Evolutionary conservation across 2,329 filamentous ascomycete species (phyloP), one percentile per base, ranked within the genome.

Genomic region (Microdochium trichocladiopsis): DNA sequence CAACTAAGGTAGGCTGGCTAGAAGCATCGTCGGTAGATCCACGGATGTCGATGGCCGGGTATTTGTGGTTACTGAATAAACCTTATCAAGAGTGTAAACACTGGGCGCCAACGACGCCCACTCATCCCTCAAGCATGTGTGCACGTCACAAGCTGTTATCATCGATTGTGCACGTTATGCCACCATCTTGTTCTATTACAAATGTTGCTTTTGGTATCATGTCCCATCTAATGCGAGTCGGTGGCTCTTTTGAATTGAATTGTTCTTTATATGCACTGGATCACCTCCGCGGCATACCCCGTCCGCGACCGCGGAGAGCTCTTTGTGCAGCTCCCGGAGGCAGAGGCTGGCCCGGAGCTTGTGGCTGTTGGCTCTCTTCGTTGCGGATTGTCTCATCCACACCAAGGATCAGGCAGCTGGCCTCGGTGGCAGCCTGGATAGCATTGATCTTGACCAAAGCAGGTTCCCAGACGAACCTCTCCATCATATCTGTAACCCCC

Each of bases 311-410:
- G 57, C 92, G 81, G 59, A 97, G 73, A 43, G 91, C 93, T 64
- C 93, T 80, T 76, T 97, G 93, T 11, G 93, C 92, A 22, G 93
- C 92, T 60, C 88, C 88, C 1, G 86, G 86, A 4, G 88, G 88
- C 59, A 92, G 75, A 21, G 83, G 80, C 69, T 88, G 79, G 52
- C 83, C 80, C 0, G 93, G 93, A 9, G 84, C 90, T 70, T 95
- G 89, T 23, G 92, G 88, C 69, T 84, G 78, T 62, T 86, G 81
- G 64, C 90, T 95, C 76, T 97, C 92, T 76, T 99, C 90, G 72
- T 99, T 99, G 73, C 86, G 91, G 73, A 99, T 97, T 31, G 94
- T 99, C 83, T 99, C 94, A 67, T 99, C 94, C 52, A 99, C 94
- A 62, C 90, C 88, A 63, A 99, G 75, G 60, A 99, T 97, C 75